These are phyloP conservation scores for Trichoderma gamsii DNA, from an alignment of 495 filamentous ascomycete species.

Conservation along the genomic window DNA sequence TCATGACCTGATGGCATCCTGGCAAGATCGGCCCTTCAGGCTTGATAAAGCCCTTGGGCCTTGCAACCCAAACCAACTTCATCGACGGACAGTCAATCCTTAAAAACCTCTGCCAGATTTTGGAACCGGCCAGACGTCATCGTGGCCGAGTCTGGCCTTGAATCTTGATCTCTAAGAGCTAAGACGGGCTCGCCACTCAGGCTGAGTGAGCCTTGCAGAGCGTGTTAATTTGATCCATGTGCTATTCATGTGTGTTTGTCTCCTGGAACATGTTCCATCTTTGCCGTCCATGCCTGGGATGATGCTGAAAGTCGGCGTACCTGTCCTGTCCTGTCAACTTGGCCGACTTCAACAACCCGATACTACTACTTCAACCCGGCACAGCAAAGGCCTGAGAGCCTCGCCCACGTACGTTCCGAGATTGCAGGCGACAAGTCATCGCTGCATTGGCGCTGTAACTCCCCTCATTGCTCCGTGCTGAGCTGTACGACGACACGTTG, in stretches of 20 bases:
- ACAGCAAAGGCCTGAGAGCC: neutral
- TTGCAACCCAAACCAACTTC: neutral
- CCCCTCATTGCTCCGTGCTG: slow-evolving; percentile 5
- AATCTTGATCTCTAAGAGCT: neutral
- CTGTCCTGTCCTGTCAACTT: too few relatives aligned
- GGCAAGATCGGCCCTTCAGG: neutral
- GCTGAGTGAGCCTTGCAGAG: neutral
- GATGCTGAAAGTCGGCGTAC: neutral
- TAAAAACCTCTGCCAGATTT: neutral
- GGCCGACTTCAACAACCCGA: neutral
- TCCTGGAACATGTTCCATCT: neutral
- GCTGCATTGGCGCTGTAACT: slow-evolving; percentile 4
- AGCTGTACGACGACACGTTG: slow-evolving; percentile 4
- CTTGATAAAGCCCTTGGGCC: neutral
- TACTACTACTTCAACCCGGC: neutral
- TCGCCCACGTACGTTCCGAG: neutral
- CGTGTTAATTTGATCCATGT: neutral
- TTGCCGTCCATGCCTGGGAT: too few relatives aligned
- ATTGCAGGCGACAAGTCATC: slow-evolving; percentile 11
- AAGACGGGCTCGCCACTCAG: neutral
- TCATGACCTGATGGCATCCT: neutral
- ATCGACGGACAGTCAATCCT: neutral
- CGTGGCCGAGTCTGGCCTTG: neutral
- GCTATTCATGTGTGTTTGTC: neutral
- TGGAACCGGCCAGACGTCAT: neutral